A percentile compares a stretch with the other conserved stretches of the same genome.
phyloP scores from a whole-genome alignment of 1,284 basidiomycete genomes.

The Xerocomus nothofagi region DNA sequence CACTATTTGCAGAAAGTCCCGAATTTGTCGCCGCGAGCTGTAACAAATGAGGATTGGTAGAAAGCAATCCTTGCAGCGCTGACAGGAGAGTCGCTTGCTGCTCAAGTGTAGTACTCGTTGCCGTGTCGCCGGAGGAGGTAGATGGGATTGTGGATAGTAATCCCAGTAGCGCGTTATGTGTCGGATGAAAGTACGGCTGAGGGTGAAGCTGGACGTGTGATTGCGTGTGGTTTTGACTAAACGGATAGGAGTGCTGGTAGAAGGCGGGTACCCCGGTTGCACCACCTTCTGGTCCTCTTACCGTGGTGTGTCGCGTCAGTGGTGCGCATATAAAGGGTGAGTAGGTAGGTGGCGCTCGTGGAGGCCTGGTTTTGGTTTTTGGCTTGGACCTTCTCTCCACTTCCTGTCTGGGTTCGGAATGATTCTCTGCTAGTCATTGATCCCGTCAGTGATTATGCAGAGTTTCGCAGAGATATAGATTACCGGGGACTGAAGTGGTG shows the following conservation, averaged over 20 bases:
- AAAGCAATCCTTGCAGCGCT: slow-evolving; percentile 24
- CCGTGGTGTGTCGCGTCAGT: slow-evolving; percentile 12
- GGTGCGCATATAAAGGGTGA: slow-evolving; percentile 32
- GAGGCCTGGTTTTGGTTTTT: slow-evolving; percentile 16
- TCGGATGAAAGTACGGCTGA: not conserved
- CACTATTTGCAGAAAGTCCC: not conserved
- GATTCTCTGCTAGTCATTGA: not conserved
- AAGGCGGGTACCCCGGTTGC: slow-evolving; percentile 11
- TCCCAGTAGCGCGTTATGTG: slow-evolving; percentile 8
- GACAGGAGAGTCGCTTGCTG: slow-evolving; percentile 23
- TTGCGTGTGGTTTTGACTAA: slow-evolving; percentile 7
- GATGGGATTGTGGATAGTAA: slow-evolving; percentile 20
- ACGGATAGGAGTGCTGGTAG: slow-evolving; percentile 14
- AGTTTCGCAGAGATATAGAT: not conserved
- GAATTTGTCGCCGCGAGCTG: slow-evolving; percentile 9
- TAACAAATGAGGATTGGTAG: slow-evolving; percentile 23
- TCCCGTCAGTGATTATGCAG: slow-evolving; percentile 3
- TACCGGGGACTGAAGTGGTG: slow-evolving; percentile 15
- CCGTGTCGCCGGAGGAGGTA: not conserved
- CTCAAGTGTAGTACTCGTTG: slow-evolving; percentile 1
- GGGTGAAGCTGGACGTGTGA: not conserved
- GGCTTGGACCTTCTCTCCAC: slow-evolving; percentile 5
- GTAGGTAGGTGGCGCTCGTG: slow-evolving; percentile 11
- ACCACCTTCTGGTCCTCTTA: not conserved
- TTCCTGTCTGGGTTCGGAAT: slow-evolving; percentile 2